These are phyloP conservation scores for Hanseniaspora occidentalis DNA, from an alignment of 805 yeast genomes.

Conservation along the genomic window DNA sequence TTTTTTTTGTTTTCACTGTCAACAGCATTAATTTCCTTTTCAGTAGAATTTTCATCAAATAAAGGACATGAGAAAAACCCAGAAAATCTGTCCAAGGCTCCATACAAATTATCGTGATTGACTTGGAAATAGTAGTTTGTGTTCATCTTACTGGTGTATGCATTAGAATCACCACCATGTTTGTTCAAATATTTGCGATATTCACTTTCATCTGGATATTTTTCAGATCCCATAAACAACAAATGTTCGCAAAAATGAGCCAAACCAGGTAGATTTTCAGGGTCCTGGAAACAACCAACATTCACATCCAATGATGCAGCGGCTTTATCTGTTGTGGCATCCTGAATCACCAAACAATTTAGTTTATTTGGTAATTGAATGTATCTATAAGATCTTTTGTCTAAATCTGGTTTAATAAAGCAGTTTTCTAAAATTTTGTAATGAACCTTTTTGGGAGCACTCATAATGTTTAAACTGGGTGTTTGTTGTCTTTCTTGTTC, in stretches of 20 bases:
- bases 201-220: constrained; percentile 69
- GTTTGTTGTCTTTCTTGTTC: too few species aligned
- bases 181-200: constrained; percentile 63
- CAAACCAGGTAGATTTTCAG: constrained; percentile 49
- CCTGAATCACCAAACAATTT: constrained; percentile 52
- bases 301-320: constrained; percentile 74
- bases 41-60: constrained; percentile 62
- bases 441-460: background rate
- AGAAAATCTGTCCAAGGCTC: constrained; percentile 84
- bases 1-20: constrained; percentile 94
- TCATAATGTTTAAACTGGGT: too few species aligned
- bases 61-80: constrained; percentile 86
- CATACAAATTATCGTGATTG: constrained; percentile 59
- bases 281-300: constrained; percentile 67
- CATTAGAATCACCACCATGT: constrained; percentile 84
- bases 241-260: constrained; percentile 73
- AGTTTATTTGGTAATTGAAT: constrained; percentile 47
- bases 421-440: constrained; percentile 12
- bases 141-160: constrained; percentile 78
- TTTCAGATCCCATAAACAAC: constrained; percentile 68
- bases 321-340: constrained; percentile 57
- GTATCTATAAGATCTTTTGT: constrained; percentile 64
- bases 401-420: constrained; percentile 35
- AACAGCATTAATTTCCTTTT: constrained; percentile 87
- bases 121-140: constrained; percentile 89